phyloP scores from a whole-genome alignment of 129 eudicot species.

The Gnaphalium uliginosum region DNA sequence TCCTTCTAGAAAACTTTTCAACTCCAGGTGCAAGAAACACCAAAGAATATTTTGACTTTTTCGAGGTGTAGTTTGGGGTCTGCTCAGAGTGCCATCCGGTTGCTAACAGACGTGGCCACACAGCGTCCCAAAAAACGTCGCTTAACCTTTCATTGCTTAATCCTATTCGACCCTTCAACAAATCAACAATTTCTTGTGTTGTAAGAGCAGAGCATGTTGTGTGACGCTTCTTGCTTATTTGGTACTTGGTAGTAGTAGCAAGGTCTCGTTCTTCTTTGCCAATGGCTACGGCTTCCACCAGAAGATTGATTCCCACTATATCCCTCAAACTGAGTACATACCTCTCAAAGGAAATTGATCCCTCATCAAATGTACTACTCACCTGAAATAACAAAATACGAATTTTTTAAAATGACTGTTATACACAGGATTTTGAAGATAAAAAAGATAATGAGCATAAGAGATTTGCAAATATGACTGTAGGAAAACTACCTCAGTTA shows the following conservation, averaged over 20 bases:
- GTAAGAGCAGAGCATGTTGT: constrained; percentile 13
- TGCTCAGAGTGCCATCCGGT: constrained; percentile 70
- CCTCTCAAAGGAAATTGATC: constrained; percentile 48
- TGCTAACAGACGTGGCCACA: constrained; percentile 70
- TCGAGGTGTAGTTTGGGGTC: constrained; percentile 32
- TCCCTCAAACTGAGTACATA: constrained; percentile 50
- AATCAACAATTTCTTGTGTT: constrained; percentile 40
- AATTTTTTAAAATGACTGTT: neutral
- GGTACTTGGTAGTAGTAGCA: constrained; percentile 13
- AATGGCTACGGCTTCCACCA: constrained; percentile 55
- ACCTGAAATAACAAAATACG: constrained; percentile 33
- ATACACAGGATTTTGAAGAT: neutral
- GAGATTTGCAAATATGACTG: neutral
- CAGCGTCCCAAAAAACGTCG: constrained; percentile 67
- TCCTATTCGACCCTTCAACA: constrained; percentile 49
- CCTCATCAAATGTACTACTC: constrained; percentile 44
- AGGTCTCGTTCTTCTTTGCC: constrained; percentile 59
- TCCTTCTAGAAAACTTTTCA: constrained; percentile 54
- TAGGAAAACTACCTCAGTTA: constrained; percentile 43
- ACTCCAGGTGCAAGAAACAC: constrained; percentile 70
- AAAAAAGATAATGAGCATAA: too few relatives aligned
- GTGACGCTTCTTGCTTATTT: constrained; percentile 15
- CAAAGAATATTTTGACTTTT: constrained; percentile 33
- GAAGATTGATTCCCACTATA: constrained; percentile 41
- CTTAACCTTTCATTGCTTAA: constrained; percentile 47